Conservation (phyloP, 2,329 filamentous ascomycete species). For the Cytospora mali region DNA sequence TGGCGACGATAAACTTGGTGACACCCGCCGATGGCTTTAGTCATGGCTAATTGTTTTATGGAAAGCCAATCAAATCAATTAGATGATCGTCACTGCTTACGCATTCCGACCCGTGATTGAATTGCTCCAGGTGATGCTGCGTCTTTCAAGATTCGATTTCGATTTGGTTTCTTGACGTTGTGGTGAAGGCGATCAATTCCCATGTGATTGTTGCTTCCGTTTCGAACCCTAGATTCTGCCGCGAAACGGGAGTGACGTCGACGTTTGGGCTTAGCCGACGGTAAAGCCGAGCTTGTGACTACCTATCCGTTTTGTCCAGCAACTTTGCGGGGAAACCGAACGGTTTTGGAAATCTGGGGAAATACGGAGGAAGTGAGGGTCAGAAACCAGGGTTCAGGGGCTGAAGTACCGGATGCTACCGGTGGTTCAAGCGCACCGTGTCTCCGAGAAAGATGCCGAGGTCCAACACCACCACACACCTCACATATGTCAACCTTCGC, state of each 20-base stretch:
- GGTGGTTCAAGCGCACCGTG: background rate
- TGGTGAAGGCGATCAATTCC: conserved; percentile 4
- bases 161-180: background rate
- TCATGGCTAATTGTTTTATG: background rate
- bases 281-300: conserved; percentile 28
- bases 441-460: background rate
- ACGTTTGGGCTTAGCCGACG: conserved; percentile 27
- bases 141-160: background rate
- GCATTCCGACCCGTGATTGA: background rate
- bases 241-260: conserved; percentile 25
- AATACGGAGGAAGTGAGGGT: background rate
- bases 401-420: background rate
- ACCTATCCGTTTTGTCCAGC: conserved; percentile 3
- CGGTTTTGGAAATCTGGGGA: conserved; percentile 2
- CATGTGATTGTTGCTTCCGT: conserved; percentile 20
- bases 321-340: conserved; percentile 21
- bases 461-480: background rate
- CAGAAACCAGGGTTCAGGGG: background rate
- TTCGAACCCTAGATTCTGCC: background rate
- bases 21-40: background rate
- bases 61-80: background rate
- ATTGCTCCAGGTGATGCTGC: background rate
- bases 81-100: background rate
- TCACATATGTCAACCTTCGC: background rate
- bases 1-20: background rate